Conservation (phyloP, 495 filamentous ascomycete genomes). For the Trichoderma reesei region DNA sequence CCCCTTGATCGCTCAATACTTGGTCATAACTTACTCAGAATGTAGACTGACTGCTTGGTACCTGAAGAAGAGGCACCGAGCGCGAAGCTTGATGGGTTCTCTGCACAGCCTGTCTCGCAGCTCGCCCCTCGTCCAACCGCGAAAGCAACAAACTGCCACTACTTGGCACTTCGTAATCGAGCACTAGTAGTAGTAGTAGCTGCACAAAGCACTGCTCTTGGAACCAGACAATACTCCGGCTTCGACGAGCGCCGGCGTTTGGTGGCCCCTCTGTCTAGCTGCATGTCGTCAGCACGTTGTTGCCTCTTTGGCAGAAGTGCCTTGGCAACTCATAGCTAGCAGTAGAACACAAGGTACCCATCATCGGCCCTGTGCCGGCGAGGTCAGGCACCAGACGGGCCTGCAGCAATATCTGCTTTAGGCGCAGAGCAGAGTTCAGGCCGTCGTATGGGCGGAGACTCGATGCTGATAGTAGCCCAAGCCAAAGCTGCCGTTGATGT, state of each 20-base stretch:
- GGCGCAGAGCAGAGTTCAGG: neutral
- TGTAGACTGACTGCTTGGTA: neutral
- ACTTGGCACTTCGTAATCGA: neutral
- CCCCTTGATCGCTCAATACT: neutral
- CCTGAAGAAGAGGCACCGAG: neutral
- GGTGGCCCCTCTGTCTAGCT: neutral
- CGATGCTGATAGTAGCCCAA: neutral
- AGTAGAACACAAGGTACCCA: too few species aligned
- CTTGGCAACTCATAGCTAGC: neutral
- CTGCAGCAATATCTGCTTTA: neutral
- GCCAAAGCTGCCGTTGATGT: neutral
- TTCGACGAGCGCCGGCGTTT: neutral
- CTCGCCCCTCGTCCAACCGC: neutral
- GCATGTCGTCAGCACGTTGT: conserved; percentile 1
- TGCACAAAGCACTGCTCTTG: neutral
- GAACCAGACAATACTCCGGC: neutral
- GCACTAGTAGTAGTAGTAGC: too few species aligned
- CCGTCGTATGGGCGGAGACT: neutral
- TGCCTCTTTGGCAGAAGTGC: neutral
- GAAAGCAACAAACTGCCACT: neutral
- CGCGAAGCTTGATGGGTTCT: neutral
- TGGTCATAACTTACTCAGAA: too few species aligned
- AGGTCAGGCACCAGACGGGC: neutral
- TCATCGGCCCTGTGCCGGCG: too few species aligned
- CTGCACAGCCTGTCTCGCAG: neutral